Evolutionary conservation across 495 filamentous ascomycete genomes (phyloP).

Genomic region (Penicillium coprophilum): DNA sequence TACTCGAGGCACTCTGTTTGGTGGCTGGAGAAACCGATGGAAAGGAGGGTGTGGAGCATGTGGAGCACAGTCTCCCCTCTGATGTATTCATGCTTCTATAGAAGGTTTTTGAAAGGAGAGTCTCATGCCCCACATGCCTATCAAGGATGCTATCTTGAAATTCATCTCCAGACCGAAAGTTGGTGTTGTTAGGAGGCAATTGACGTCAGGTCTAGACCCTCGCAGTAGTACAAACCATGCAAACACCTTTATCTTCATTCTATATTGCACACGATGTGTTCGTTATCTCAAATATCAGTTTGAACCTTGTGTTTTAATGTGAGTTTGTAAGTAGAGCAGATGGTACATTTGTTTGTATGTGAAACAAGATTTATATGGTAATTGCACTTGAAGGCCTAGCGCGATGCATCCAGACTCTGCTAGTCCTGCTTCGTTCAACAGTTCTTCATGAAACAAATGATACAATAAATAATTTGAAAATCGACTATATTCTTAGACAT

Average conservation of each 20-base stretch:
- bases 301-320: too few species aligned
- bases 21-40: slow-evolving; percentile 21
- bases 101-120: slow-evolving; percentile 1
- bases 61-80: slow-evolving; percentile 1
- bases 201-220: slow-evolving; percentile 21
- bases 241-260: slow-evolving; percentile 11
- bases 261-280: neutral
- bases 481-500: neutral
- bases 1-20: slow-evolving; percentile 17
- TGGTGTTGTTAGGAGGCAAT: slow-evolving; percentile 13
- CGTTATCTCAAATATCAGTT: too few species aligned
- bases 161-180: slow-evolving; percentile 2
- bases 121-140: slow-evolving; percentile 17
- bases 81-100: slow-evolving; percentile 15
- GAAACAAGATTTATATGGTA: too few species aligned
- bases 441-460: neutral
- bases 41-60: slow-evolving; percentile 17
- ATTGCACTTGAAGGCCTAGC: too few species aligned
- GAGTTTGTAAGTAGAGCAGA: too few species aligned
- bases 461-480: too few species aligned
- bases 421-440: neutral
- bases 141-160: slow-evolving; percentile 15
- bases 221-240: slow-evolving; percentile 8
- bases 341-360: too few species aligned
- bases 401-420: too few species aligned